Evolutionary conservation across 2,329 filamentous ascomycete genomes (phyloP).

Genomic region (Calcarisporium arbuscula): DNA sequence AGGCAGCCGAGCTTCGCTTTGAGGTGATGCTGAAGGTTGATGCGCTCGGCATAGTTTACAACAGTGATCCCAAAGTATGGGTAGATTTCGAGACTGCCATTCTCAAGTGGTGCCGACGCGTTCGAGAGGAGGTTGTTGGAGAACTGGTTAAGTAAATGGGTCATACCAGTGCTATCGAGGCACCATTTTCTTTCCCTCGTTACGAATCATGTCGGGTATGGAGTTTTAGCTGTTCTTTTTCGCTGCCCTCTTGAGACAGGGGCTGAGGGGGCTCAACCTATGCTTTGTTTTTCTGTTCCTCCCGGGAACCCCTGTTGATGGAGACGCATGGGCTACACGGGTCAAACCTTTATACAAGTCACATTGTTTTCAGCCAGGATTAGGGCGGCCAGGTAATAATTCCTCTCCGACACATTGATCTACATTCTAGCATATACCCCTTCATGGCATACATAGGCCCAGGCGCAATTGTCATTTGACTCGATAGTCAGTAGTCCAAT

Average conservation of each 20-base stretch:
- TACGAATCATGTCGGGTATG: background rate
- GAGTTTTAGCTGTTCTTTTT: background rate
- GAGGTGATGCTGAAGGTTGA: conserved; percentile 79
- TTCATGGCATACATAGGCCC: conserved; percentile 26
- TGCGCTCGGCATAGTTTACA: conserved; percentile 79
- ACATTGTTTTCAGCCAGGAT: too few species aligned
- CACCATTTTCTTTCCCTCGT: conserved; percentile 4
- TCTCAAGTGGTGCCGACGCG: conserved; percentile 73
- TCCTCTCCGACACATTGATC: conserved; percentile 14
- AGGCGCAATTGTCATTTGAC: conserved; percentile 19
- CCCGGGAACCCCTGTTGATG: too few species aligned
- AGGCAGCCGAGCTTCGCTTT: conserved; percentile 91
- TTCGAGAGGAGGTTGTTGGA: conserved; percentile 73
- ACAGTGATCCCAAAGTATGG: conserved; percentile 65
- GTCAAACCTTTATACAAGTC: too few species aligned
- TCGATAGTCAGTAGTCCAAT: conserved; percentile 16
- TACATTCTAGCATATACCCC: conserved; percentile 30
- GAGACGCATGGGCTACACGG: too few species aligned
- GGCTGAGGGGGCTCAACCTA: too few species aligned
- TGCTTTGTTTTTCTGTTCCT: too few species aligned
- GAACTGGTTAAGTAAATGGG: conserved; percentile 42
- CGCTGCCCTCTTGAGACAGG: background rate
- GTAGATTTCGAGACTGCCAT: conserved; percentile 76
- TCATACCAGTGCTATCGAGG: background rate
- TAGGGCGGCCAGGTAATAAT: too few species aligned